A percentile compares a stretch with the other conserved stretches of the same genome.
Evolutionary conservation across 2,329 filamentous ascomycete species (phyloP).

Genomic region (Aspergillus ibericus): DNA sequence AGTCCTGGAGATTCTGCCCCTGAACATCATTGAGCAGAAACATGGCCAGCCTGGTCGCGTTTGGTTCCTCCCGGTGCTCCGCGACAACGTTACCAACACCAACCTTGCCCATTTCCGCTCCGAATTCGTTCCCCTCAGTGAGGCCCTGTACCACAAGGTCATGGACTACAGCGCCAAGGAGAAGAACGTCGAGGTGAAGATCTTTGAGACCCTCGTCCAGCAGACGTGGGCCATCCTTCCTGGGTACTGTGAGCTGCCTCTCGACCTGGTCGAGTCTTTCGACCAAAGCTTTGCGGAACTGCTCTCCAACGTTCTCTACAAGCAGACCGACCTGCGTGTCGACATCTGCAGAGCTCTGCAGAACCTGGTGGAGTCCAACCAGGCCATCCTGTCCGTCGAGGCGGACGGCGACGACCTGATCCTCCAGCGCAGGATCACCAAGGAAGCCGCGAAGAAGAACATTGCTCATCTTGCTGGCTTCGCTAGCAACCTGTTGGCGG

Average conservation of each 20-base stretch:
- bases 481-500: slow-evolving; percentile 85
- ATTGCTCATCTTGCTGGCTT: slow-evolving; percentile 76
- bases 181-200: slow-evolving; percentile 95
- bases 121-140: slow-evolving; percentile 86
- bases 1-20: slow-evolving; percentile 76
- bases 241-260: slow-evolving; percentile 88
- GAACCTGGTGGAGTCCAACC: slow-evolving; percentile 86
- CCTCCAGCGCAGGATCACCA: slow-evolving; percentile 75
- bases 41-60: slow-evolving; percentile 80
- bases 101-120: slow-evolving; percentile 78
- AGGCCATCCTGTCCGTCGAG: slow-evolving; percentile 71
- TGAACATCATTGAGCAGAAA: slow-evolving; percentile 78
- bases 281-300: slow-evolving; percentile 88
- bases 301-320: slow-evolving; percentile 86
- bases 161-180: slow-evolving; percentile 77
- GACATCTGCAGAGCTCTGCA: slow-evolving; percentile 86
- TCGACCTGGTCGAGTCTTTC: slow-evolving; percentile 75
- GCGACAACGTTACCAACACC: slow-evolving; percentile 88
- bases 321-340: slow-evolving; percentile 81
- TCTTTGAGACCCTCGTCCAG: slow-evolving; percentile 93
- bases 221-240: slow-evolving; percentile 94
- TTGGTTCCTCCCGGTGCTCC: slow-evolving; percentile 89
- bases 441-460: slow-evolving; percentile 73
- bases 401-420: slow-evolving; percentile 70
- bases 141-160: slow-evolving; percentile 84